Conservation (phyloP, 148 eudicot genomes). For the Rhododendron williamsianum region DNA sequence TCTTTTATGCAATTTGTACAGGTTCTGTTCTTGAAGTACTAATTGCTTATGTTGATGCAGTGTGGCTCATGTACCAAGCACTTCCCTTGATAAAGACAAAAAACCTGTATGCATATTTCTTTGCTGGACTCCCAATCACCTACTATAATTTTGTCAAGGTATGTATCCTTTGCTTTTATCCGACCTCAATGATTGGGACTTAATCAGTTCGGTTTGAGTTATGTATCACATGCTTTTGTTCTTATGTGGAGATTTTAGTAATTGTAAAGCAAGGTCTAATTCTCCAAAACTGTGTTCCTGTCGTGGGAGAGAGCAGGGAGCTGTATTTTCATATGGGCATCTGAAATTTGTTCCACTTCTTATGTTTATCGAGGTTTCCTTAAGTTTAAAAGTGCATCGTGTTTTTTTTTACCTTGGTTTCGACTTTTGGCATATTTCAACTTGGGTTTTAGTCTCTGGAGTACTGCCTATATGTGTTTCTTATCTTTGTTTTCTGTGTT, state of each 20-base stretch:
- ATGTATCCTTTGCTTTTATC: constrained; percentile 6
- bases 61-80: constrained; percentile 90
- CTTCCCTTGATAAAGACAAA: constrained; percentile 64
- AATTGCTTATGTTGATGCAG: constrained; percentile 34
- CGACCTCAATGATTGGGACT: not conserved
- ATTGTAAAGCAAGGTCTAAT: not conserved
- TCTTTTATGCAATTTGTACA: not conserved
- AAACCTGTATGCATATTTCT: constrained; percentile 51
- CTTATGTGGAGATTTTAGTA: not conserved
- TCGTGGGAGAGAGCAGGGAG: not conserved
- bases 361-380: not conserved
- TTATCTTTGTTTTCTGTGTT: not conserved
- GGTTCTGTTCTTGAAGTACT: not conserved
- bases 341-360: not conserved
- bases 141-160: constrained; percentile 67
- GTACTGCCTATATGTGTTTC: not conserved
- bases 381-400: not conserved
- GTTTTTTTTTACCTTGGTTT: not conserved
- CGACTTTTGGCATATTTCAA: not conserved
- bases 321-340: not conserved
- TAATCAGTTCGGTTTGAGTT: constrained; percentile 5
- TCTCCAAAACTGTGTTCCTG: not conserved
- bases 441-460: not conserved
- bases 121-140: constrained; percentile 55
- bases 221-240: constrained; percentile 4